A percentile compares a stretch with the other conserved stretches of the same genome.
Conservation (phyloP, 495 filamentous ascomycete genomes). For the Astrothelium macrocarpum region DNA sequence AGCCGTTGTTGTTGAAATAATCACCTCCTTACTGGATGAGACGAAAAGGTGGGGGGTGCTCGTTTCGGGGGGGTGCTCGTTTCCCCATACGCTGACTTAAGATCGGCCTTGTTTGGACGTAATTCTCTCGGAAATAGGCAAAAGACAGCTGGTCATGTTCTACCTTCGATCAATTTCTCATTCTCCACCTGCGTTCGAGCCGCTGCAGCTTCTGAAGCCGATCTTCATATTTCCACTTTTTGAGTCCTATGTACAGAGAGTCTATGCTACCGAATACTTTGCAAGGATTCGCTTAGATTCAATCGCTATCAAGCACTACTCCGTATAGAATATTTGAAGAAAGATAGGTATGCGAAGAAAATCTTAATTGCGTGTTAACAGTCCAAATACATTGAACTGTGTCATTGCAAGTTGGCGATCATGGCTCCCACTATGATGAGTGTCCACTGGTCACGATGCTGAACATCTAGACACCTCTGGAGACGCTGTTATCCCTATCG, state of each 20-base stretch:
- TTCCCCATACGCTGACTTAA: too few relatives aligned
- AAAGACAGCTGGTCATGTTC: slow-evolving; percentile 2
- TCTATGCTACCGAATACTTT: neutral
- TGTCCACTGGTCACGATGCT: neutral
- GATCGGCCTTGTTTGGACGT: neutral
- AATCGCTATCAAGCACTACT: neutral
- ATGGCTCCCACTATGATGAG: neutral
- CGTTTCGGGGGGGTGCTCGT: too few relatives aligned
- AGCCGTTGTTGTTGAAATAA: too few relatives aligned
- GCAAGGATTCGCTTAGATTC: neutral
- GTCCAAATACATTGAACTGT: neutral
- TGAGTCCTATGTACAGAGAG: neutral
- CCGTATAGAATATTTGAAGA: neutral
- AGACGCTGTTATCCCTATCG: neutral
- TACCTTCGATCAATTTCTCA: neutral
- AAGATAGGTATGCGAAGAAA: neutral
- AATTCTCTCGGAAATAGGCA: neutral
- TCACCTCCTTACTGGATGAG: too few relatives aligned
- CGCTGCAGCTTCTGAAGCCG: slow-evolving; percentile 1
- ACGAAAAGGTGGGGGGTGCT: too few relatives aligned
- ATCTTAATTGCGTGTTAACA: neutral
- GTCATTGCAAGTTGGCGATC: neutral
- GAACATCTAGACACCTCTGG: neutral
- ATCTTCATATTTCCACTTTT: neutral
- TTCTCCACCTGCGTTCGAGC: neutral